Evolutionary conservation across 495 filamentous ascomycete species (phyloP), one percentile per base, ranked within the genome.

Genomic region (Achaetomiella virescens): DNA sequence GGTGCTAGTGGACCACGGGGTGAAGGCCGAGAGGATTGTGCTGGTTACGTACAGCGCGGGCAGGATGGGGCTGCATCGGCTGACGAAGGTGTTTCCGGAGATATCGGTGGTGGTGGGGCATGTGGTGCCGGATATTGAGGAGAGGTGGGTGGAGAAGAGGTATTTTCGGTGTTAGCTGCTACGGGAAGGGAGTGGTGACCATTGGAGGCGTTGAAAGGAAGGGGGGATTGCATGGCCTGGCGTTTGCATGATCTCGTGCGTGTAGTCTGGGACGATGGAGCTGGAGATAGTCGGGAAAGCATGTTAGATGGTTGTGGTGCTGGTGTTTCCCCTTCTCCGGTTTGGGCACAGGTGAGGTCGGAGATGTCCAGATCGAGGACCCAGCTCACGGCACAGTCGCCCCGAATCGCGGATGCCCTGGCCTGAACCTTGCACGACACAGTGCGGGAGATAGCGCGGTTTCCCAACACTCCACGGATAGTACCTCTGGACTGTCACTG

Each of bases 1-100:
- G 59, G 90, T 98, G 35, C 72, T 98, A 54, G 82, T 95, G 41
- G 93, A 98, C 70, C 90, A 97, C 65, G 93, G 93, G 2, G 91
- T 97, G n/a, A 72, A 80, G 18, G 85, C 91, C 65, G 82, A 89
- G 17, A 83, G 78, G 52, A 93, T 98, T 55, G 86, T 70, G 20
- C 46, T 71, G 45, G 69, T 65, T 15, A 71, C 69, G 27, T 71
- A 68, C 31, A 65, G 60, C 20, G 67, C 67, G 4, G 69, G 69
- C 0, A 40, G 63, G 14, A 62, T 70, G 61, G 93, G 91, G 0
- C 64, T 97, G 41, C 88, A 91, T 55, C 77, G 93, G 48, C 71
- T 98, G 57, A 83, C 85, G 37, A 89, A 84, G 36, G 93, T 95
- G 11, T 98, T 90, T 59, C 90, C 93, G 0, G 84, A 85, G 15